Evolutionary conservation across 106 monocot genomes (phyloP).

Genomic region (Chionographis japonica): DNA sequence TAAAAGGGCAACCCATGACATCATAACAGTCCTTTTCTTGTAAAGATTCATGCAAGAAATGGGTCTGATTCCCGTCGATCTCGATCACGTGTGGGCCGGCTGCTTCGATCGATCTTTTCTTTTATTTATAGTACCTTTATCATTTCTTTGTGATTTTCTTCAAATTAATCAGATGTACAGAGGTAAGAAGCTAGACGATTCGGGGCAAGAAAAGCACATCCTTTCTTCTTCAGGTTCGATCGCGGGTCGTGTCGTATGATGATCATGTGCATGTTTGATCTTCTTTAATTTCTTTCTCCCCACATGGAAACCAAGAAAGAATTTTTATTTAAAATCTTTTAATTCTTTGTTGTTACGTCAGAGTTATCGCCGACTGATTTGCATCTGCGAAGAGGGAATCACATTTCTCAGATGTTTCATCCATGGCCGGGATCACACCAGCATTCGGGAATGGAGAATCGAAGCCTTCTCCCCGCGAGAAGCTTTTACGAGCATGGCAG

Average conservation of each 20-base stretch:
- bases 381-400: slow-evolving; percentile 34
- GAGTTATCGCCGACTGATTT: slow-evolving; percentile 37
- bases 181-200: slow-evolving; percentile 72
- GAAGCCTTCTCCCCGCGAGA: slow-evolving; percentile 17
- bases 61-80: too few species aligned
- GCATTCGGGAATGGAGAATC: slow-evolving; percentile 29
- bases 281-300: not conserved
- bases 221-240: slow-evolving; percentile 16
- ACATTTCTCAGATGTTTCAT: slow-evolving; percentile 32
- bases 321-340: too few species aligned
- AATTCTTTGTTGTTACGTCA: not conserved
- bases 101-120: not conserved
- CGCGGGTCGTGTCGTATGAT: too few species aligned
- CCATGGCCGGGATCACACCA: slow-evolving; percentile 23
- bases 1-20: not conserved
- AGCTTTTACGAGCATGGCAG: slow-evolving; percentile 17
- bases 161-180: slow-evolving; percentile 57
- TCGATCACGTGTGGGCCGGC: too few species aligned
- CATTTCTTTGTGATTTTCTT: slow-evolving; percentile 6
- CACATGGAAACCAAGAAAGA: not conserved
- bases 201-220: slow-evolving; percentile 33
- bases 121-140: not conserved
- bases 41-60: slow-evolving; percentile 9
- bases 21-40: not conserved
- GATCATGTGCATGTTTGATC: not conserved